Evolutionary conservation across 106 monocot species (phyloP), one percentile per base, ranked within the genome.

Genomic region (Allium cepa): DNA sequence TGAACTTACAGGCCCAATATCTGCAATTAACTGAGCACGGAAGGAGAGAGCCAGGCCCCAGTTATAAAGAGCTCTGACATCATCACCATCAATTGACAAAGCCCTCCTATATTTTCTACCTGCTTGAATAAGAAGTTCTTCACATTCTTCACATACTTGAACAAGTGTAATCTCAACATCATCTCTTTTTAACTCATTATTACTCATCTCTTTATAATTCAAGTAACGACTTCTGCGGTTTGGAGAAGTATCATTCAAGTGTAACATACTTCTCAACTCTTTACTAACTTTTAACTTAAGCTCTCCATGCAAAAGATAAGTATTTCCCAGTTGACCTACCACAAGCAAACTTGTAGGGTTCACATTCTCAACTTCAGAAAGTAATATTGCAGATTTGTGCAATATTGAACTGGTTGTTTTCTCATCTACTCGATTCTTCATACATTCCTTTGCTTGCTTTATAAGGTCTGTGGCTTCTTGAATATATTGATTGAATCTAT

Each of bases 101-200:
- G 88, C 91, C 53, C 57, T 78, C 69, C 76, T 82, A 63, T 92
- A 96, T 12, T 80, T 96, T 75, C 86, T 85, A 70, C 96, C 96
- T 7, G 92, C 91, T 48, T 86, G 76, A 74, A 92, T 64, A 59
- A 96, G 88, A 17, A 96, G 82, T 17, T 70, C 75, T 80, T 96
- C 96, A 79, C 91, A 92, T 85, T 96, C 96, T 86, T 96, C 88
- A 69, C 96, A 96, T 7, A 86, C 78, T 67, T 88, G 82, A 74
- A 84, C 71, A 69, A 96, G 85, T 27, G 63, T 76, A 61, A 86
- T 73, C 47, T 77, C 70, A 68, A 86, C 62, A 48, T 80, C 60
- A 15, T 87, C 94, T 76, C 74, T 90, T 55, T 67, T 83, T 56
- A 75, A 36, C 16, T 50, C 73, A 8, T 10, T 36, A 22, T 51